Base-by-base conservation (phyloP, 176 grass and related monocot genomes). In the Cymbopogon citratus region DNA sequence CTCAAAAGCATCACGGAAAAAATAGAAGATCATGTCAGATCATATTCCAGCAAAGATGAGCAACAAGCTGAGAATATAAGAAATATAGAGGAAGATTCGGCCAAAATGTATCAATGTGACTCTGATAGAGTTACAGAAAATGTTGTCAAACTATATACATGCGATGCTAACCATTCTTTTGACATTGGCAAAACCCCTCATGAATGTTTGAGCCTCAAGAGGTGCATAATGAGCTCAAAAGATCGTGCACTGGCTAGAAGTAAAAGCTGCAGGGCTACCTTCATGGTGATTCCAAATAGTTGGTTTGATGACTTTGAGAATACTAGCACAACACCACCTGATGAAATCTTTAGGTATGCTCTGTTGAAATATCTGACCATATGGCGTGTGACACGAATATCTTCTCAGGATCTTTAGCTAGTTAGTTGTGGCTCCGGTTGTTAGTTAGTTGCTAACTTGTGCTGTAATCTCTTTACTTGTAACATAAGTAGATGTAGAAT, bases 211-310 rank as follows among this genome's bases (percentile, higher is more conserved):
- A 75, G 69, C n/a, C 10, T 79, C 38, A 69, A 77, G 65, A 85
- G 87, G 70, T 75, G 83, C 19, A 68, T 68, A 61, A 38, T 56
- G 52, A 87, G 45, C 52, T 89, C 87, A 31, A 87, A 74, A 29
- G 89, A 87, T 11, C 63, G 66, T 46, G 79, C 59, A 64, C 43
- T 96, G 60, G 83, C 91, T 66, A 96, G 89, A 87, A 94, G 91
- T 75, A 95, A 78, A 41, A 99, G 93, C 78, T 99, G 93, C 78
- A 93, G 85, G 77, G 85, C 93, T 70, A 93, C 74, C 79, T 81
- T 96, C 70, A 96, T 83, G 91, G 25, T 81, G 60, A 87, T 81
- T 56, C 90, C 91, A 43, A 88, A 84, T 84, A 88, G 71, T 65
- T 90, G 85, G 79, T 86, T 88, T 80, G 93, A 95, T 78, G 90